Percentiles rank a stretch among this genome's conserved stretches.
phyloP scores from a whole-genome alignment of 768 basidiomycete species.

The Cyclocybe aegerita region DNA sequence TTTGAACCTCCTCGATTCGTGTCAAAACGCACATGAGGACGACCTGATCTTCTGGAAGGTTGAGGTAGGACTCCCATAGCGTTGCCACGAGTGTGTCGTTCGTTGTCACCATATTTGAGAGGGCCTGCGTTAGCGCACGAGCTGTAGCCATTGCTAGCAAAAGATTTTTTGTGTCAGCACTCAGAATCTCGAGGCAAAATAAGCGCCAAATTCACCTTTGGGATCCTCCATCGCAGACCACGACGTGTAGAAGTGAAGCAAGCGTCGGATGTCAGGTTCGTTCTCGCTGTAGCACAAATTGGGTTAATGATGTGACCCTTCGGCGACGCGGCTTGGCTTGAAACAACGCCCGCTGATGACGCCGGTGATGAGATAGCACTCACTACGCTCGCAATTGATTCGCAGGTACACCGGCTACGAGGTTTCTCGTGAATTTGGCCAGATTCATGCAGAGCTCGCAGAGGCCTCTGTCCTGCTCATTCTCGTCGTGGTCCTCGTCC shows the following conservation, averaged over 20 bases:
- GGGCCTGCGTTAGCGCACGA: slow-evolving; percentile 69
- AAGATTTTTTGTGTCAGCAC: slow-evolving; percentile 3
- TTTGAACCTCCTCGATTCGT: slow-evolving; percentile 9
- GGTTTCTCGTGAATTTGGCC: slow-evolving; percentile 80
- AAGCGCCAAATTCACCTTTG: slow-evolving; percentile 41
- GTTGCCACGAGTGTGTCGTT: slow-evolving; percentile 57
- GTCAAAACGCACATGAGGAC: slow-evolving; percentile 62
- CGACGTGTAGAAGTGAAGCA: slow-evolving; percentile 75
- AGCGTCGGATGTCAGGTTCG: slow-evolving; percentile 66
- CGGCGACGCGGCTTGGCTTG: slow-evolving; percentile 4
- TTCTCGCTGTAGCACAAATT: slow-evolving; percentile 46
- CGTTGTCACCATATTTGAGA: slow-evolving; percentile 83
- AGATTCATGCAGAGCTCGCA: slow-evolving; percentile 47
- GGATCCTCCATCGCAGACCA: slow-evolving; percentile 68
- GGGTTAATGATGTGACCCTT: slow-evolving; percentile 5
- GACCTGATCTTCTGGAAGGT: slow-evolving; percentile 68
- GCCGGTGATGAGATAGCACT: slow-evolving; percentile 27
- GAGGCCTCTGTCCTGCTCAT: slow-evolving; percentile 29
- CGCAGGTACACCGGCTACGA: slow-evolving; percentile 70
- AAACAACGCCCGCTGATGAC: slow-evolving; percentile 1
- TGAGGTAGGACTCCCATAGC: slow-evolving; percentile 66
- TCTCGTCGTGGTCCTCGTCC: slow-evolving; percentile 17
- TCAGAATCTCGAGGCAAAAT: not conserved
- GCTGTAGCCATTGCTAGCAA: slow-evolving; percentile 59
- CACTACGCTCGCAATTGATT: slow-evolving; percentile 79